Evolutionary conservation across 768 basidiomycete species (phyloP).

Genomic region (Cystofilobasidium bisporidii): DNA sequence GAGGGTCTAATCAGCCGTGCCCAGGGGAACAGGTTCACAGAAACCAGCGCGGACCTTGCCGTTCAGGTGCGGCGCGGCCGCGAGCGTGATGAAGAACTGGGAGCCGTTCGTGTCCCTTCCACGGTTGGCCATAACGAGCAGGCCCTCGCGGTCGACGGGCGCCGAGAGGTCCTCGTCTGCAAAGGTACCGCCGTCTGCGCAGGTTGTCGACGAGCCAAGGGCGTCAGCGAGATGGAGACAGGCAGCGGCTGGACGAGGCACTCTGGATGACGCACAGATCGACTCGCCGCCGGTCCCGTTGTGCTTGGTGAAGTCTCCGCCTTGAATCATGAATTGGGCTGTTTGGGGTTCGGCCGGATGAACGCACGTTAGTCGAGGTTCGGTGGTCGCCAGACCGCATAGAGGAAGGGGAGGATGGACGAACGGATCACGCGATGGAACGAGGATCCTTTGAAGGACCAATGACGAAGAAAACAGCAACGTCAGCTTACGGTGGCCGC

Average conservation of each 20-base stretch:
- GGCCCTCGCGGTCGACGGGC: constrained; percentile 17
- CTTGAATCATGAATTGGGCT: constrained; percentile 68
- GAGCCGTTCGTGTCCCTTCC: constrained; percentile 69
- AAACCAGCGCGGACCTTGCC: constrained; percentile 19
- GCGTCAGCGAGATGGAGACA: no score
- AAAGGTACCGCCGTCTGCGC: constrained; percentile 51
- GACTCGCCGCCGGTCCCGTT: constrained; percentile 75
- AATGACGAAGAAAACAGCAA: no score
- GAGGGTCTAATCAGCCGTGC: no score
- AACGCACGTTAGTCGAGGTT: not conserved
- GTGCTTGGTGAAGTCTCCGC: constrained; percentile 65
- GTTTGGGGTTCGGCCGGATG: not conserved
- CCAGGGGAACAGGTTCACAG: no score
- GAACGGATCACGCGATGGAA: constrained; percentile 27
- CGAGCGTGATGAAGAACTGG: constrained; percentile 48
- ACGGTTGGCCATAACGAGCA: constrained; percentile 80
- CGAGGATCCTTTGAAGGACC: no score
- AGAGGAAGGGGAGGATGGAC: not conserved
- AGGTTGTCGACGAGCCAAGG: no score
- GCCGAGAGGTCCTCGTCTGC: constrained; percentile 54
- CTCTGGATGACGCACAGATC: constrained; percentile 50
- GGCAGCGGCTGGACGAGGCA: not conserved
- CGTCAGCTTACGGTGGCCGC: no score
- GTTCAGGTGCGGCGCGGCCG: constrained; percentile 22
- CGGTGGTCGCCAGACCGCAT: no score